A percentile compares a stretch with the other conserved stretches of the same genome.
These are phyloP conservation scores for Limnomonas spitsbergensis DNA, from an alignment of 139 green algal genomes.

Conservation along the genomic window DNA sequence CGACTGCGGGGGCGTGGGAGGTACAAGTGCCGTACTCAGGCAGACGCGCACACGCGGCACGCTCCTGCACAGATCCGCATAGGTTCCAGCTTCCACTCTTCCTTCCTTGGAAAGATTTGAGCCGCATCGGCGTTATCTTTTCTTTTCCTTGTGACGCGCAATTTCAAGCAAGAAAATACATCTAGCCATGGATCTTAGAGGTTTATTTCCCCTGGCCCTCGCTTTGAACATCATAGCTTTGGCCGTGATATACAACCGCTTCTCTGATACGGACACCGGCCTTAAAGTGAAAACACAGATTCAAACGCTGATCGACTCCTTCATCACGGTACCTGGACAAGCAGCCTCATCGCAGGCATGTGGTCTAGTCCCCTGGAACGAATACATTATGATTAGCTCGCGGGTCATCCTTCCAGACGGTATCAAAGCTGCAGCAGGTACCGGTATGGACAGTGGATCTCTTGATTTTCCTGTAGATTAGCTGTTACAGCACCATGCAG, in stretches of 20 bases:
- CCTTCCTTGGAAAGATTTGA: too few species aligned
- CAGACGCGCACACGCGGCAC: too few species aligned
- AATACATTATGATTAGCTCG: not conserved
- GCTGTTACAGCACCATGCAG: too few species aligned
- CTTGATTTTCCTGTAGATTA: too few species aligned
- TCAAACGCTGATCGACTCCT: not conserved
- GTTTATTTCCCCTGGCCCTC: slow-evolving; percentile 5
- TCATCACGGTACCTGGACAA: not conserved
- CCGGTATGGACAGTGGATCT: not conserved
- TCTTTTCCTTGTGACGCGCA: too few species aligned
- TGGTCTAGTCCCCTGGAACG: slow-evolving; percentile 10
- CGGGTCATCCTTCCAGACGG: slow-evolving; percentile 24
- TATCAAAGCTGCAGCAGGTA: slow-evolving; percentile 43
- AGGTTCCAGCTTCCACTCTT: too few species aligned
- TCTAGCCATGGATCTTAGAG: not conserved
- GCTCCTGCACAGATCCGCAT: too few species aligned
- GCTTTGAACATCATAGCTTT: slow-evolving; percentile 21
- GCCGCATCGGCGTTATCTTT: too few species aligned
- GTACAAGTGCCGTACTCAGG: too few species aligned
- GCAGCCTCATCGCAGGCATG: not conserved
- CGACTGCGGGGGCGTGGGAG: too few species aligned
- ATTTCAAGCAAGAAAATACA: too few species aligned
- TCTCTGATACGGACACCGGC: slow-evolving; percentile 20
- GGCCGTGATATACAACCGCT: slow-evolving; percentile 29
- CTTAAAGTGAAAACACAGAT: not conserved